phyloP scores from a whole-genome alignment of 2,329 filamentous ascomycete species.

The Fusarium chaquense region DNA sequence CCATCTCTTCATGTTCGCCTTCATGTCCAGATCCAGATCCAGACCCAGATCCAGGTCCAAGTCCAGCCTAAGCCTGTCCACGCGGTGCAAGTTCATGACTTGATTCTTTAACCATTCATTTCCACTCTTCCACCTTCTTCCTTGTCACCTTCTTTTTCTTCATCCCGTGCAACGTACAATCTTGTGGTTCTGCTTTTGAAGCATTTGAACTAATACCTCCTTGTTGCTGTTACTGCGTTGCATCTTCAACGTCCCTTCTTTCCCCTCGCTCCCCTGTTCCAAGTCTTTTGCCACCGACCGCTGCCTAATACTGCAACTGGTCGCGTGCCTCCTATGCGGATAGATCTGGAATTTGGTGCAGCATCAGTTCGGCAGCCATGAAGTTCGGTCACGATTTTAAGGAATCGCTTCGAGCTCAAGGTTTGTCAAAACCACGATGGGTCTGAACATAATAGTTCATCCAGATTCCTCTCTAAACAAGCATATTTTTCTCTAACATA shows the following conservation, averaged over 20 bases:
- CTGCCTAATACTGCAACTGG: slow-evolving; percentile 31
- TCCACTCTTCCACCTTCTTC: slow-evolving; percentile 2
- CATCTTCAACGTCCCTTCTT: slow-evolving; percentile 12
- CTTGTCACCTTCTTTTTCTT: not conserved
- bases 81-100: slow-evolving; percentile 32
- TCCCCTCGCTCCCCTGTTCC: not conserved
- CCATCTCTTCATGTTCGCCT: slow-evolving; percentile 2
- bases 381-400: slow-evolving; percentile 88
- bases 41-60: not conserved
- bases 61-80: slow-evolving; percentile 4
- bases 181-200: slow-evolving; percentile 4
- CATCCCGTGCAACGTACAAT: not conserved
- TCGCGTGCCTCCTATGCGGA: slow-evolving; percentile 41
- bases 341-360: slow-evolving; percentile 15
- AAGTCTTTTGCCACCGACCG: slow-evolving; percentile 22
- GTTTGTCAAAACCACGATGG: slow-evolving; percentile 46
- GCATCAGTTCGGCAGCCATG: slow-evolving; percentile 63
- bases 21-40: not conserved
- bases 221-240: not conserved
- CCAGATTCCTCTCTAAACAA: not conserved
- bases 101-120: slow-evolving; percentile 12
- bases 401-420: slow-evolving; percentile 73
- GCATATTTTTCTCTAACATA: slow-evolving; percentile 5
- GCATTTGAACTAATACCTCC: not conserved
- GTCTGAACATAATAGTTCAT: not conserved